A percentile compares a stretch with the other conserved stretches of the same genome.
Conservation (phyloP, 1,284 basidiomycete genomes). For the Rhodotorula sp. region DNA sequence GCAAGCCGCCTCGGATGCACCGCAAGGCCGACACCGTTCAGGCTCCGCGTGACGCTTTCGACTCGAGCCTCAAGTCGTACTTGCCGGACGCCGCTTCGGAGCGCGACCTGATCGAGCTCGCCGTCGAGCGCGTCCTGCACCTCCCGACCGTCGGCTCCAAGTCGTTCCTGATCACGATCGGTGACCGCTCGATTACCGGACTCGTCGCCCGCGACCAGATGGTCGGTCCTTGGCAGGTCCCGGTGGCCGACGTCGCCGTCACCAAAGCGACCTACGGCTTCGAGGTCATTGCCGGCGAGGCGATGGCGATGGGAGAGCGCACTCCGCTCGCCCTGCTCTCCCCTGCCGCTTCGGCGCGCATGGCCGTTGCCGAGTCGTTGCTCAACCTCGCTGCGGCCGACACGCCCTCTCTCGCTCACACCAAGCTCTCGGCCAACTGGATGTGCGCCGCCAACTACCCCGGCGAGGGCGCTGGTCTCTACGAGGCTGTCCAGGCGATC, state of each 20-base stretch:
- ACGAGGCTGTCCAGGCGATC: slow-evolving; percentile 88
- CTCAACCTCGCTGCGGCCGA: slow-evolving; percentile 86
- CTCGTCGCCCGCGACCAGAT: slow-evolving; percentile 96
- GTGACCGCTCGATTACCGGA: slow-evolving; percentile 90
- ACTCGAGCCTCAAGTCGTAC: slow-evolving; percentile 67
- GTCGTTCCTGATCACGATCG: slow-evolving; percentile 97
- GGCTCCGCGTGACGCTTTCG: slow-evolving; percentile 63
- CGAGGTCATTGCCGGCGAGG: slow-evolving; percentile 74
- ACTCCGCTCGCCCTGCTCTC: slow-evolving; percentile 86
- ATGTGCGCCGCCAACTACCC: slow-evolving; percentile 89
- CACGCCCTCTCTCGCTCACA: slow-evolving; percentile 65
- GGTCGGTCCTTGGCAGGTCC: slow-evolving; percentile 98
- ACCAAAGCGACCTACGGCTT: slow-evolving; percentile 94
- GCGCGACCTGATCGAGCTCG: slow-evolving; percentile 56
- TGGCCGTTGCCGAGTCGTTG: slow-evolving; percentile 93
- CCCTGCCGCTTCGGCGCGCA: slow-evolving; percentile 84
- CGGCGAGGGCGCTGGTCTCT: slow-evolving; percentile 78
- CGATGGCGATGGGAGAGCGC: slow-evolving; percentile 97
- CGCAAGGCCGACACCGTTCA: slow-evolving; percentile 64
- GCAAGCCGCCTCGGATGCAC: slow-evolving; percentile 91
- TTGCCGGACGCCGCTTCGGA: slow-evolving; percentile 53
- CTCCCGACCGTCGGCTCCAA: slow-evolving; percentile 93
- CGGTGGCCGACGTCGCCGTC: slow-evolving; percentile 95
- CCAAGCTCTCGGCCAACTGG: slow-evolving; percentile 99
- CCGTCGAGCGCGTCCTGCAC: slow-evolving; percentile 77